phyloP scores from a whole-genome alignment of 2,329 filamentous ascomycete species.

The Whalleya microplaca region DNA sequence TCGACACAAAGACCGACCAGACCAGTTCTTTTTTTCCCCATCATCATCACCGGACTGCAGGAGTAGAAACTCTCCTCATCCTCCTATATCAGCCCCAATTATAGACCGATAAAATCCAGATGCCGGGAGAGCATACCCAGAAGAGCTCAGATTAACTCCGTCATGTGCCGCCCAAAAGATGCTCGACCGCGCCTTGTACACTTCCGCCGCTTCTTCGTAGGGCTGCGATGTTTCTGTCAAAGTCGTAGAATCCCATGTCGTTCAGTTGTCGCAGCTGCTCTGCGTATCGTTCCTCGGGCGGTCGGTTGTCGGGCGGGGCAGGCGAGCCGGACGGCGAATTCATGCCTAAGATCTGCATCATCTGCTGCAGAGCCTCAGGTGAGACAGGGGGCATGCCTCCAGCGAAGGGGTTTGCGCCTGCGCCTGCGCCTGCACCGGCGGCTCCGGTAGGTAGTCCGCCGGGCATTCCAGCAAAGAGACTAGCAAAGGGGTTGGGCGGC shows the following conservation, averaged over 20 bases:
- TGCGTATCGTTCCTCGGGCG: slow-evolving; percentile 91
- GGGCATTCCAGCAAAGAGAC: slow-evolving; percentile 52
- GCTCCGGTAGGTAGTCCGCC: slow-evolving; percentile 37
- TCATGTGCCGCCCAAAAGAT: slow-evolving; percentile 55
- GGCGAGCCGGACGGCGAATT: slow-evolving; percentile 42
- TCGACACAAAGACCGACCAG: no score
- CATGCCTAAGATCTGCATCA: slow-evolving; percentile 54
- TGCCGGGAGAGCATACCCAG: neutral
- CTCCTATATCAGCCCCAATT: no score
- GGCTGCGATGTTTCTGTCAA: slow-evolving; percentile 89
- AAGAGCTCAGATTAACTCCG: neutral
- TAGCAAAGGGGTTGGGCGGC: slow-evolving; percentile 68
- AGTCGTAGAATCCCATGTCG: slow-evolving; percentile 98
- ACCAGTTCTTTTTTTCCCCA: no score
- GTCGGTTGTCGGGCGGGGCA: slow-evolving; percentile 76
- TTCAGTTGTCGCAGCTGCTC: slow-evolving; percentile 88
- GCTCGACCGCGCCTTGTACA: slow-evolving; percentile 88
- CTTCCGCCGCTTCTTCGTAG: slow-evolving; percentile 87
- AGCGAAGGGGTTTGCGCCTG: slow-evolving; percentile 39
- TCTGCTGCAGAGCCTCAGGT: slow-evolving; percentile 59
- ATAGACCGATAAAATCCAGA: neutral
- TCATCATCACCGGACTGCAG: no score
- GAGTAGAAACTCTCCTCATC: no score
- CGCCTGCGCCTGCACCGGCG: slow-evolving; percentile 35
- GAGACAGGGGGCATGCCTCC: slow-evolving; percentile 50